These are phyloP conservation scores for Candida vartiovaarae DNA, from an alignment of 805 yeast species.

Conservation along the genomic window DNA sequence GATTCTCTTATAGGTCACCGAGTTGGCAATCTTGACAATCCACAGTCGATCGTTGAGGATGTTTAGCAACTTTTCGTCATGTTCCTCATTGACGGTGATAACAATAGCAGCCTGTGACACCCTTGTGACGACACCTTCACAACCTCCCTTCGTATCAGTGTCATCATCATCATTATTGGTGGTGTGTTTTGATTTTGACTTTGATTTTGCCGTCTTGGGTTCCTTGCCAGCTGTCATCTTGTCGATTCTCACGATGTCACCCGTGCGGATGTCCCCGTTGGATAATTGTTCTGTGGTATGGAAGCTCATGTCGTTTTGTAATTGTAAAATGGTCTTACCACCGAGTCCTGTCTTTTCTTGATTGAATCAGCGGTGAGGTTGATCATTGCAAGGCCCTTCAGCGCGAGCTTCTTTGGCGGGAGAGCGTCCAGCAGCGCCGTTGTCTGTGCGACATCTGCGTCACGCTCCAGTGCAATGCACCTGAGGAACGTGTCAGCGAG, in stretches of 20 bases:
- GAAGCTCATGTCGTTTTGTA: slow-evolving; percentile 46
- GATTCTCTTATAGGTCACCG: slow-evolving; percentile 73
- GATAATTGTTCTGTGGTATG: slow-evolving; percentile 30
- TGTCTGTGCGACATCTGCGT: slow-evolving; percentile 21
- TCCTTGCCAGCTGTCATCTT: slow-evolving; percentile 21
- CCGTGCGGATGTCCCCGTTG: slow-evolving; percentile 53
- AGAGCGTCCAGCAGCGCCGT: slow-evolving; percentile 35
- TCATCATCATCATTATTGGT: slow-evolving; percentile 14
- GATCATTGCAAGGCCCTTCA: slow-evolving; percentile 66
- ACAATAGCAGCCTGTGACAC: slow-evolving; percentile 41
- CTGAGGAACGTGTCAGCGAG: slow-evolving; percentile 14
- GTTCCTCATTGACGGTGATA: slow-evolving; percentile 53
- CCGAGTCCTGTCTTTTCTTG: slow-evolving; percentile 69
- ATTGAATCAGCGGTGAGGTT: slow-evolving; percentile 56
- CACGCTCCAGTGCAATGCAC: slow-evolving; percentile 14
- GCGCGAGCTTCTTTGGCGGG: slow-evolving; percentile 60
- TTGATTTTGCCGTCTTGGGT: no score
- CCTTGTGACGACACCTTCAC: slow-evolving; percentile 61
- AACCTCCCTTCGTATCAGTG: slow-evolving; percentile 24
- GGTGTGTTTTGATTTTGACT: neutral
- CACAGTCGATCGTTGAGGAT: slow-evolving; percentile 46
- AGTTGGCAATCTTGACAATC: slow-evolving; percentile 51
- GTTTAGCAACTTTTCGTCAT: slow-evolving; percentile 42
- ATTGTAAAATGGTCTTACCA: slow-evolving; percentile 63
- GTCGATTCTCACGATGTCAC: slow-evolving; percentile 69